A percentile compares a stretch with the other conserved stretches of the same genome.
phyloP scores from a whole-genome alignment of 2,329 filamentous ascomycete species.

The Aspergillus pseudoglaucus region DNA sequence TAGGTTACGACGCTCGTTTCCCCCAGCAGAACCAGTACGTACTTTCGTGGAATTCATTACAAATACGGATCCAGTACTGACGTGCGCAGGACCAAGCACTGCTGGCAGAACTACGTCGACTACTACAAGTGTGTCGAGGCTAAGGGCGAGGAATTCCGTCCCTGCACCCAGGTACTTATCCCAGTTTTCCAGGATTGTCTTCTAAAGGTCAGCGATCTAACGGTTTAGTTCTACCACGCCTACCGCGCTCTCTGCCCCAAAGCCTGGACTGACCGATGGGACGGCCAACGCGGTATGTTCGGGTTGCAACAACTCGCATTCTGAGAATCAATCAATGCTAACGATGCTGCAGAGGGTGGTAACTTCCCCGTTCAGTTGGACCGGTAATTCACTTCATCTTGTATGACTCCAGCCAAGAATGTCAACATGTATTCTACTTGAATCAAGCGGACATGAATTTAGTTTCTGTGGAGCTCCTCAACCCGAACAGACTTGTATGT shows the following conservation, averaged over 20 bases:
- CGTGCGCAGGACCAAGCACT: conserved; percentile 73
- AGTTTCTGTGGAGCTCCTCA: conserved; percentile 13
- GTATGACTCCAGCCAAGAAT: conserved; percentile 19
- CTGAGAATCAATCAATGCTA: not conserved
- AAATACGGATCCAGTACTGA: conserved; percentile 8
- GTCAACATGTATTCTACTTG: conserved; percentile 36
- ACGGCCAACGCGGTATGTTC: conserved; percentile 84
- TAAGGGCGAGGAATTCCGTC: conserved; percentile 97
- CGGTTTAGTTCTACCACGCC: conserved; percentile 77
- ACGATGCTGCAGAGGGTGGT: conserved; percentile 41
- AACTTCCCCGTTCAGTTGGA: conserved; percentile 50
- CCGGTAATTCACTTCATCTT: conserved; percentile 29
- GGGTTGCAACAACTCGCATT: not conserved
- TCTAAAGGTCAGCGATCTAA: not conserved
- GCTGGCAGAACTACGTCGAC: conserved; percentile 99
- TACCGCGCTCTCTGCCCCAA: conserved; percentile 97
- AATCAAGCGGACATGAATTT: conserved; percentile 25
- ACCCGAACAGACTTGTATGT: conserved; percentile 18
- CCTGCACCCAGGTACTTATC: conserved; percentile 80
- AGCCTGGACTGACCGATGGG: conserved; percentile 90
- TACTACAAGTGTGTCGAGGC: conserved; percentile 99
- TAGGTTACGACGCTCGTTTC: conserved; percentile 98
- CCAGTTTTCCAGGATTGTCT: not conserved
- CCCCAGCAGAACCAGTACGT: conserved; percentile 76
- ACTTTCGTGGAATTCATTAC: not conserved